phyloP scores from a whole-genome alignment of 2,329 filamentous ascomycete genomes.

The Fusarium luffae region DNA sequence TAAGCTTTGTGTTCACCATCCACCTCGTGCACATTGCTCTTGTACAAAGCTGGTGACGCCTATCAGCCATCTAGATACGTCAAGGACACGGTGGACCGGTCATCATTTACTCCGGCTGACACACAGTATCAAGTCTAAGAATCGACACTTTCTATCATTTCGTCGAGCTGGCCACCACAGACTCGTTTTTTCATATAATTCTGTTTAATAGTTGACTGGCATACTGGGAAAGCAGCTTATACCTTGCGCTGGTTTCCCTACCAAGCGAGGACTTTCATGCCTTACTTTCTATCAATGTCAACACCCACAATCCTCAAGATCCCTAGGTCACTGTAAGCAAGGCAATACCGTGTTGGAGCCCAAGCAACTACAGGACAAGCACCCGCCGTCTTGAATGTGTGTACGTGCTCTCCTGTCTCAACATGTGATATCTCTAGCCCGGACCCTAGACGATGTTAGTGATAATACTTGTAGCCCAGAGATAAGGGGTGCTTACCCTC shows the following conservation, averaged over 20 bases:
- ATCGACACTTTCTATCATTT: not conserved
- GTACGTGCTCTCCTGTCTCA: conserved; percentile 78
- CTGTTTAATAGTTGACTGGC: not conserved
- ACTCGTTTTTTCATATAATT: not conserved
- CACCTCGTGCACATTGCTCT: not conserved
- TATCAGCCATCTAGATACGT: not conserved
- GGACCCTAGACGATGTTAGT: conserved; percentile 54
- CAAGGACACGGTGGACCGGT: conserved; percentile 17
- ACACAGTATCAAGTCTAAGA: conserved; percentile 5
- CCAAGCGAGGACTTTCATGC: not conserved
- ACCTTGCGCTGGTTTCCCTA: not conserved
- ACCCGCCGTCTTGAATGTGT: conserved; percentile 75
- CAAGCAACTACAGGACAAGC: conserved; percentile 76
- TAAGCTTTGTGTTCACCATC: not conserved
- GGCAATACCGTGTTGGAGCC: conserved; percentile 78
- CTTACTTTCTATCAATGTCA: conserved; percentile 58
- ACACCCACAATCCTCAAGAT: conserved; percentile 75
- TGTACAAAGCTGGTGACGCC: not conserved
- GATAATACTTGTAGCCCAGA: not conserved
- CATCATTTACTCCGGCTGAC: conserved; percentile 43
- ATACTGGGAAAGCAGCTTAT: not conserved
- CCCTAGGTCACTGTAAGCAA: conserved; percentile 79
- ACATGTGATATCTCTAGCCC: conserved; percentile 77
- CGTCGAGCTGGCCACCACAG: not conserved
- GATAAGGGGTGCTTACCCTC: conserved; percentile 62